These are phyloP conservation scores for Trametes versicolor DNA, from an alignment of 1,284 basidiomycete species.

Conservation along the genomic window DNA sequence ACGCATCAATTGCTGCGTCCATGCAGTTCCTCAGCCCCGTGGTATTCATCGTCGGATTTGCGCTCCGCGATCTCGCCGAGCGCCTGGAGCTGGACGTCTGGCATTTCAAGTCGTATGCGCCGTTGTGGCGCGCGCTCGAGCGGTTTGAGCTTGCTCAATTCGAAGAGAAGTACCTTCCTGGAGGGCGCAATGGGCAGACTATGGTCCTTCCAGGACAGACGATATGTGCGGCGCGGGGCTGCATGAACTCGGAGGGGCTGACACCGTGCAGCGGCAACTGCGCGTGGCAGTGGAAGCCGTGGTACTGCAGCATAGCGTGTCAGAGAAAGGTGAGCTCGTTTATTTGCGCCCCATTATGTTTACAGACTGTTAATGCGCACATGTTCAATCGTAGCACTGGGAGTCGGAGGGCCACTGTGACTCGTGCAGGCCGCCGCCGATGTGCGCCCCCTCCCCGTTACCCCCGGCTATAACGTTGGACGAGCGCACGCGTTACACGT, in stretches of 20 bases:
- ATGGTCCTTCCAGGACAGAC: neutral
- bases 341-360: too few species aligned
- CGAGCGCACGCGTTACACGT: neutral
- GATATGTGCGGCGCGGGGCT: neutral
- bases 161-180: neutral
- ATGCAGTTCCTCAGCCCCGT: slow-evolving; percentile 12
- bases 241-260: neutral
- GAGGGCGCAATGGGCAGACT: too few species aligned
- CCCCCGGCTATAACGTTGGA: neutral
- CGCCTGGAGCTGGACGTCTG: slow-evolving; percentile 5
- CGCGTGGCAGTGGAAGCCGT: slow-evolving; percentile 23
- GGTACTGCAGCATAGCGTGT: slow-evolving; percentile 29
- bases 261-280: slow-evolving; percentile 23
- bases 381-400: neutral
- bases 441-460: neutral
- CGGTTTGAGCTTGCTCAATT: neutral
- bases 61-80: slow-evolving; percentile 7
- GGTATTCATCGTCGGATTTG: slow-evolving; percentile 8
- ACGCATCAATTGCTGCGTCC: slow-evolving; percentile 2
- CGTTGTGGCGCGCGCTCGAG: slow-evolving; percentile 14
- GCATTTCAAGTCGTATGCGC: neutral
- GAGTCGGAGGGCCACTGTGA: neutral
- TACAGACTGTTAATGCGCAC: too few species aligned
- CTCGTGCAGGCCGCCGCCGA: neutral
- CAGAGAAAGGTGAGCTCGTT: slow-evolving; percentile 14